These are phyloP conservation scores for Staphylotrichum tortipilum DNA, from an alignment of 495 filamentous ascomycete species.

Conservation along the genomic window DNA sequence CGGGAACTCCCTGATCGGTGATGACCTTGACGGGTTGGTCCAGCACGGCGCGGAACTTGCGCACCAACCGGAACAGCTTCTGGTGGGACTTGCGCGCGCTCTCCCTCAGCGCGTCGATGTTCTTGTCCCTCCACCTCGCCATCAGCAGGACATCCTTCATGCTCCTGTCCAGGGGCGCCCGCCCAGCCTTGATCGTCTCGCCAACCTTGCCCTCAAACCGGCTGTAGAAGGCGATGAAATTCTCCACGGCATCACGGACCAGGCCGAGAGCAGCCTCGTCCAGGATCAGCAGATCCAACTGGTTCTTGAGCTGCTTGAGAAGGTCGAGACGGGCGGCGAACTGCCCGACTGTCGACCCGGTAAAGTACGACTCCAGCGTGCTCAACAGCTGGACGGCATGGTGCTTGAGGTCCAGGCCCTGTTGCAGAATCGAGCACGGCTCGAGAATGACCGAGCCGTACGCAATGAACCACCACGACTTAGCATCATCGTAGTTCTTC, in stretches of 20 bases:
- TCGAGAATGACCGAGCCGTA: constrained; percentile 79
- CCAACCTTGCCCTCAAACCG: constrained; percentile 57
- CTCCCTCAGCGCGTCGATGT: constrained; percentile 77
- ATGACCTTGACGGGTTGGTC: constrained; percentile 59
- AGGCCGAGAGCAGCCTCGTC: constrained; percentile 46
- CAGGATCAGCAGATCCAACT: constrained; percentile 48
- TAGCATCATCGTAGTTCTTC: constrained; percentile 64
- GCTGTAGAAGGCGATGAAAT: constrained; percentile 65
- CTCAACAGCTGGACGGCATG: constrained; percentile 61
- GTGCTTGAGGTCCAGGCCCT: constrained; percentile 45
- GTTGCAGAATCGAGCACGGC: constrained; percentile 52
- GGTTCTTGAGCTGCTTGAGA: constrained; percentile 59
- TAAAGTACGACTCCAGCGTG: constrained; percentile 67
- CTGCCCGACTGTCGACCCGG: constrained; percentile 67
- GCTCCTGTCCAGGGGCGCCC: constrained; percentile 65
- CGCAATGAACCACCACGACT: constrained; percentile 93
- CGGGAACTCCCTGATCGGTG: constrained; percentile 58
- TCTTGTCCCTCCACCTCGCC: constrained; percentile 94
- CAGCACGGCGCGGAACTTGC: constrained; percentile 73
- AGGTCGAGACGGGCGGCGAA: constrained; percentile 63
- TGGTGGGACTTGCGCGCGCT: constrained; percentile 84
- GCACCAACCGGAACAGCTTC: constrained; percentile 82
- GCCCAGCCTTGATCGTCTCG: constrained; percentile 53
- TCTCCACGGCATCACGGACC: constrained; percentile 55
- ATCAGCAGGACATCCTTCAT: constrained; percentile 81